These are phyloP conservation scores for Cyclotella choctawhatcheeana DNA, from an alignment of 108 stramenopile species.

Conservation along the genomic window DNA sequence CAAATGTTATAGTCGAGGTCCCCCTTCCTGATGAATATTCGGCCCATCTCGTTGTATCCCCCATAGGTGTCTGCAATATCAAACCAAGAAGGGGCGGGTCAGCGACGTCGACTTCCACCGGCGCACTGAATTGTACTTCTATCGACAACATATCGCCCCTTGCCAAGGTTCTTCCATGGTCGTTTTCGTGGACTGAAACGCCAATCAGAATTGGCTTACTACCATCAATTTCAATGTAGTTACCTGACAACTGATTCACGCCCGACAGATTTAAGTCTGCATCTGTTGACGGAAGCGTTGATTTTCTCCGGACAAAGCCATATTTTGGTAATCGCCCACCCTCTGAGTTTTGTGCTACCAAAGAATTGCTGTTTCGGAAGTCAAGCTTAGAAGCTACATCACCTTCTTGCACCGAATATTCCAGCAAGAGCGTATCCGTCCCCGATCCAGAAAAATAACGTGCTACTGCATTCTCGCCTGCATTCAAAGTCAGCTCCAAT, in stretches of 20 bases:
- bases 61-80: conserved; percentile 1
- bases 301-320: conserved; percentile 35
- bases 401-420: conserved; percentile 32
- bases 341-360: conserved; percentile 41
- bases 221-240: conserved; percentile 26
- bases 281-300: conserved; percentile 32
- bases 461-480: conserved; percentile 22
- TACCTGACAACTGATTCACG: conserved; percentile 7
- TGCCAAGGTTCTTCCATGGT: conserved; percentile 20
- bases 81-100: conserved; percentile 29
- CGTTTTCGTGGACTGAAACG: conserved; percentile 18
- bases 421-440: conserved; percentile 23
- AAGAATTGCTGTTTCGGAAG: conserved; percentile 15
- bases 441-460: conserved; percentile 39
- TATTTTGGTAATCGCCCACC: conserved; percentile 31
- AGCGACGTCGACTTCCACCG: conserved; percentile 22
- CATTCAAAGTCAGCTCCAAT: conserved; percentile 27
- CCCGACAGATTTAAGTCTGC: conserved; percentile 26
- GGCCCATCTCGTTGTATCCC: conserved; percentile 46
- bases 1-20: conserved; percentile 18
- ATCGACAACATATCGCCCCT: conserved; percentile 28
- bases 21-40: conserved; percentile 33
- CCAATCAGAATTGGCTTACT: conserved; percentile 17
- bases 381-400: conserved; percentile 23
- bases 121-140: conserved; percentile 27